Percentiles rank a stretch among this genome's conserved stretches.
Evolutionary conservation across 2,329 filamentous ascomycete species (phyloP).

Genomic region (Hypoxylon sp.): DNA sequence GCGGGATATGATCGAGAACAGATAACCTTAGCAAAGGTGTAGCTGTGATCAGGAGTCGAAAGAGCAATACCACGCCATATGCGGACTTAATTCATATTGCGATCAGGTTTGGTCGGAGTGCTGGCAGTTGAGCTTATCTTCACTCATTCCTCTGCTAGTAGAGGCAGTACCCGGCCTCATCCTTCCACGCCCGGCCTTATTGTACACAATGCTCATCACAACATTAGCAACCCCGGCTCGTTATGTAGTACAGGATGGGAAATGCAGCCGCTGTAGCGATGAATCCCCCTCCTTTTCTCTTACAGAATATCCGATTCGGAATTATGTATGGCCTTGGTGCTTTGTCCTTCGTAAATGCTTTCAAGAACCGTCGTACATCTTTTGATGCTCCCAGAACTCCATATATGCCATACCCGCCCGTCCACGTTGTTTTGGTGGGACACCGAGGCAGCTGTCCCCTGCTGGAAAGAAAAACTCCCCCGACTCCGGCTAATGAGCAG

Average conservation of each 20-base stretch:
- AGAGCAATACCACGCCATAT: not conserved
- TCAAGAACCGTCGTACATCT: conserved; percentile 29
- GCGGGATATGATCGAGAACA: conserved; percentile 19
- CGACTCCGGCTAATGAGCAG: conserved; percentile 25
- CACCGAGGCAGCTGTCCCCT: conserved; percentile 17
- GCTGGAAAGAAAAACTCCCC: conserved; percentile 11
- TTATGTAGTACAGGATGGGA: conserved; percentile 17
- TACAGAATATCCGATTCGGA: conserved; percentile 30
- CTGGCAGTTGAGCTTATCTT: conserved; percentile 21
- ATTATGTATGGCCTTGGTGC: conserved; percentile 23
- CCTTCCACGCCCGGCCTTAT: conserved; percentile 22
- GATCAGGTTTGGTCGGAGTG: conserved; percentile 4
- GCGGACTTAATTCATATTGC: conserved; percentile 2
- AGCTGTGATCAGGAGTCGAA: conserved; percentile 14
- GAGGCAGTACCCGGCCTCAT: conserved; percentile 3
- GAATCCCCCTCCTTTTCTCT: conserved; percentile 3
- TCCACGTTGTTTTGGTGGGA: conserved; percentile 12
- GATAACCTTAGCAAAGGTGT: conserved; percentile 3
- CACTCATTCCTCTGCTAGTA: conserved; percentile 7
- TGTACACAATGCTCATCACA: conserved; percentile 30
- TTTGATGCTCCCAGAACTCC: conserved; percentile 38
- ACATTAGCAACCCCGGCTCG: conserved; percentile 21
- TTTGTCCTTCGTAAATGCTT: conserved; percentile 36
- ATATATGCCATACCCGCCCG: conserved; percentile 32
- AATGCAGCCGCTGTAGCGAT: conserved; percentile 7